phyloP scores from a whole-genome alignment of 495 filamentous ascomycete species.

The Geoglossum glabrum region DNA sequence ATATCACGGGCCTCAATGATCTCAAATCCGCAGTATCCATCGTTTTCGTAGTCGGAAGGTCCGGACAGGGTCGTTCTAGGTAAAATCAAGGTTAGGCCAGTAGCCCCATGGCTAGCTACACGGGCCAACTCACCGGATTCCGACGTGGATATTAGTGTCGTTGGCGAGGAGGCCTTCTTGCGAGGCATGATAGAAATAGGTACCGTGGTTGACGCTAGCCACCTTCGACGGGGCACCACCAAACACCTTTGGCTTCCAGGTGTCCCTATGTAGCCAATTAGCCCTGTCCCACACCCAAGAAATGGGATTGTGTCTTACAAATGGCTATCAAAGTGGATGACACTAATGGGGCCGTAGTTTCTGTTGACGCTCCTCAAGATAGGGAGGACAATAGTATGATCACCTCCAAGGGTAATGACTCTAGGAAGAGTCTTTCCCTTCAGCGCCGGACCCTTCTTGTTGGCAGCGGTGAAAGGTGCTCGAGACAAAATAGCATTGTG shows the following conservation, averaged over 20 bases:
- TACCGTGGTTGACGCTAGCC: conserved; percentile 69
- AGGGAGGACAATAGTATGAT: conserved; percentile 41
- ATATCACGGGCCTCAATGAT: conserved; percentile 68
- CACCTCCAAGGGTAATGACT: conserved; percentile 50
- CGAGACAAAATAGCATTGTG: conserved; percentile 24
- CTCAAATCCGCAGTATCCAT: conserved; percentile 64
- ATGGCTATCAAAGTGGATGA: conserved; percentile 58
- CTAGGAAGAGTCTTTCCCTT: conserved; percentile 22
- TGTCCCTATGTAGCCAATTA: conserved; percentile 16
- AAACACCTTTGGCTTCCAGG: conserved; percentile 47
- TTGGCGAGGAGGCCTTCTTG: conserved; percentile 58
- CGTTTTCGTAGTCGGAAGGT: conserved; percentile 58
- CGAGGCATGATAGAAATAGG: conserved; percentile 52
- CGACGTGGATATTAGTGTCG: conserved; percentile 69
- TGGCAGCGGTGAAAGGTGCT: conserved; percentile 18
- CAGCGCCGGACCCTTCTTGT: conserved; percentile 5
- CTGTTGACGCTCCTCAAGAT: conserved; percentile 43
- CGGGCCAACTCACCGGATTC: conserved; percentile 33
- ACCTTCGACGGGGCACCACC: conserved; percentile 39
- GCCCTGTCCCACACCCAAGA: background rate
- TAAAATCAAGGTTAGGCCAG: background rate
- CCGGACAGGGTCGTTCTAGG: conserved; percentile 41
- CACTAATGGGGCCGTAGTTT: conserved; percentile 44
- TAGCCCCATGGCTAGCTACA: background rate
- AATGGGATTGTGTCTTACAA: conserved; percentile 15